Percentiles rank a stretch among this genome's conserved stretches.
These are phyloP conservation scores for Trametes punicea DNA, from an alignment of 768 basidiomycete genomes.

Conservation along the genomic window DNA sequence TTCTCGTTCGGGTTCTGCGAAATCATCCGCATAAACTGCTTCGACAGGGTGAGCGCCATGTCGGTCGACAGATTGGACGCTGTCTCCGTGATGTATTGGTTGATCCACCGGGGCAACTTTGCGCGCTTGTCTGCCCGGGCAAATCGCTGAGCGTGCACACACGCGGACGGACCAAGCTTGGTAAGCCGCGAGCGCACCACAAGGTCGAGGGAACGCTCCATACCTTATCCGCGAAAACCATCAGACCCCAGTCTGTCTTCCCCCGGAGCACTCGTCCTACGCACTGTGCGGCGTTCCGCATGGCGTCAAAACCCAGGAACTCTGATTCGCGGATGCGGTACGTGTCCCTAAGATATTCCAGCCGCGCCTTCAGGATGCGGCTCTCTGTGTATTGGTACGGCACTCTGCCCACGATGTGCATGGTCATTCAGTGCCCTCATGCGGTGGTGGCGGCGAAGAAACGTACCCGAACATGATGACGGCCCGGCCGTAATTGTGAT, in stretches of 20 bases:
- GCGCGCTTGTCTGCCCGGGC: slow-evolving; percentile 91
- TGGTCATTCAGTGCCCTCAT: background rate
- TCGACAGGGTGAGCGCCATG: slow-evolving; percentile 92
- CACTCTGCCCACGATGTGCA: slow-evolving; percentile 48
- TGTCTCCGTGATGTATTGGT: slow-evolving; percentile 98
- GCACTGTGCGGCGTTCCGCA: slow-evolving; percentile 99
- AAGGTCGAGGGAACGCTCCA: background rate
- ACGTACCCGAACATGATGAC: slow-evolving; percentile 98
- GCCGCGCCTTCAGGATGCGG: slow-evolving; percentile 91
- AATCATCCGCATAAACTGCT: slow-evolving; percentile 97
- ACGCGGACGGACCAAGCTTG: background rate
- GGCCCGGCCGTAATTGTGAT: slow-evolving; percentile 98
- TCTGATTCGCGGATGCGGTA: slow-evolving; percentile 98
- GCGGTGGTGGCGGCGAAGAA: slow-evolving; percentile 12
- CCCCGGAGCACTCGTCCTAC: slow-evolving; percentile 96
- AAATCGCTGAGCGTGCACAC: slow-evolving; percentile 59
- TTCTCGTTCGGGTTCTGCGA: slow-evolving; percentile 97
- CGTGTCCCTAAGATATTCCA: slow-evolving; percentile 97
- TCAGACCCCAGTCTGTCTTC: slow-evolving; percentile 99
- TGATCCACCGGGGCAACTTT: slow-evolving; percentile 98
- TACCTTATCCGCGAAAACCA: slow-evolving; percentile 99
- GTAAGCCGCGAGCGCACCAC: background rate
- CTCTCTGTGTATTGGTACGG: slow-evolving; percentile 99
- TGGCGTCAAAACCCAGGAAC: slow-evolving; percentile 98
- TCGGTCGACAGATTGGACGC: slow-evolving; percentile 97